Base-by-base conservation (phyloP, 257 asterid species). In the Lycium ferocissimum region DNA sequence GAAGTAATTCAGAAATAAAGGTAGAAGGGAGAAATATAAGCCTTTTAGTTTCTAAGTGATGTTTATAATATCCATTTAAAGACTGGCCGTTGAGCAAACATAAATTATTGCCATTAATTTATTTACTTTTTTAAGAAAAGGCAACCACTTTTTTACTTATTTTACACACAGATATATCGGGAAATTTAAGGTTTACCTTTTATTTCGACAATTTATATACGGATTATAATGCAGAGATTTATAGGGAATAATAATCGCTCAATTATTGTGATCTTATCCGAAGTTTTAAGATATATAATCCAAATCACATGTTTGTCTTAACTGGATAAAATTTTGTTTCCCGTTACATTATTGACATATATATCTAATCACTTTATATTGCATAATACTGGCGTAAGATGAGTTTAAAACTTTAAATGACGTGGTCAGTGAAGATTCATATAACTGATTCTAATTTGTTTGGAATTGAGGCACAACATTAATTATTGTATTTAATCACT, bases 11-110 rank as follows among this genome's bases (percentile, higher is more conserved):
- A 75, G 62, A 75, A 45, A 49, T 76, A 26, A 76, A 76, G 82
- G 82, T 51, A 51, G 63, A 76, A 33, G 26, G 65, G 22, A 76
- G 82, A 33, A 76, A 26, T 76, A 53, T 76, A 53, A 51, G 65
- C 17, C 26, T 51, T 76, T 33, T 22, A 13, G 38, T 53, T 51
- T 76, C 47, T 26, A 51, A 3, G 2, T 17, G 2, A 51, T 26
- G 26, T 51, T 76, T 76, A 51, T 76, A 76, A 51, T 14, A 49
- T 76, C 63, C 4, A 51, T 73, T 73, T 73, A 47, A 73, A 58
- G 11, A 58, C 33, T 58, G 11, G 11, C n/a, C 65, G 26, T 58
- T 58, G 65, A 58, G 33, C 26, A 58, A 18, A 58, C 0, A 6
- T 7, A 53, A 14, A 76, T 51, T 53, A 53, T 26, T 76, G 8